phyloP scores from a whole-genome alignment of 139 green algal genomes.

The Chlamydomonas incerta region DNA sequence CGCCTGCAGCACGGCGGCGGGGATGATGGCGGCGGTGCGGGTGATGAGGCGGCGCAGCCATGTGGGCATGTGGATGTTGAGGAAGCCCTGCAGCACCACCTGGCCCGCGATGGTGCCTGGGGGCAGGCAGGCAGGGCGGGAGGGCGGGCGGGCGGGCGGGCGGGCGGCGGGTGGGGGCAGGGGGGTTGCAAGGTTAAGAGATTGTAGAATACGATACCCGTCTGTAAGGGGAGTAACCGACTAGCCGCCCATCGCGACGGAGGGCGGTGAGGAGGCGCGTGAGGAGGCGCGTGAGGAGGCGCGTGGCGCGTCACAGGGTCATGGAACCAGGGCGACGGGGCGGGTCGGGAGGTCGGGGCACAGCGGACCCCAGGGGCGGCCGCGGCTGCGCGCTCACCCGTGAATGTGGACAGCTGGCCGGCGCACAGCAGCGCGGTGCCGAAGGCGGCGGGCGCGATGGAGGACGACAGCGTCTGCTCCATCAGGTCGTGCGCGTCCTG shows the following conservation, averaged over 20 bases:
- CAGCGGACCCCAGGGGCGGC: too few relatives aligned
- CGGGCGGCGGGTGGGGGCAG: too few relatives aligned
- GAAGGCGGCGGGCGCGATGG: constrained; percentile 62
- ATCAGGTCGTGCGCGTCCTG: constrained; percentile 75
- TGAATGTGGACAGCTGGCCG: constrained; percentile 73
- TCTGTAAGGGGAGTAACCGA: too few relatives aligned
- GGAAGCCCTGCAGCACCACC: constrained; percentile 67
- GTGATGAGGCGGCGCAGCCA: constrained; percentile 64
- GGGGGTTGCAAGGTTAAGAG: too few relatives aligned
- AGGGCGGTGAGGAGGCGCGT: background rate
- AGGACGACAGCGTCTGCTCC: constrained; percentile 61
- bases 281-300: background rate
- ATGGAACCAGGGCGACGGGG: too few relatives aligned
- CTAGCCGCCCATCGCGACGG: too few relatives aligned
- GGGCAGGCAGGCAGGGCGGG: too few relatives aligned
- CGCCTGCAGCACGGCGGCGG: constrained; percentile 62
- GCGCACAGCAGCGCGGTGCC: constrained; percentile 68
- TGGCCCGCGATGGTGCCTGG: constrained; percentile 70
- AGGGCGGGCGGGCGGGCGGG: too few relatives aligned
- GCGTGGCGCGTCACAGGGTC: too few relatives aligned
- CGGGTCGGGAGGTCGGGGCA: too few relatives aligned
- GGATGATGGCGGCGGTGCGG: constrained; percentile 58
- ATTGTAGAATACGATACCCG: too few relatives aligned
- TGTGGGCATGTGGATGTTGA: constrained; percentile 63
- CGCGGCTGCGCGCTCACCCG: too few relatives aligned